Evolutionary conservation across 208 protist genomes (phyloP), one percentile per base, ranked within the genome.

Genomic region (Trypanosoma avium): DNA sequence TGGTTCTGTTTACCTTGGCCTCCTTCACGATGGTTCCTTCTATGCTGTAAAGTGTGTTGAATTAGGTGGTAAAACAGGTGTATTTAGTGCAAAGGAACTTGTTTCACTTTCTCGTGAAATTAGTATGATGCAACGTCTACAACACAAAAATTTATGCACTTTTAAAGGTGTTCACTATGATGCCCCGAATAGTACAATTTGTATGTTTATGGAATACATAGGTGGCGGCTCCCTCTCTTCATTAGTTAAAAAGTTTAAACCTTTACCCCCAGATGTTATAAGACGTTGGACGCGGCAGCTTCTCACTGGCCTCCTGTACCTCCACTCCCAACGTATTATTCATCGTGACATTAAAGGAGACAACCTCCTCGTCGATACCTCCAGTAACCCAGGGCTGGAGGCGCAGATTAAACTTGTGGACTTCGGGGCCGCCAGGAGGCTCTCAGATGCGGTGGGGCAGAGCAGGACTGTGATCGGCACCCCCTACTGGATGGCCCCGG

Each of bases 141-240:
- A 70, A 0, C 95, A 98, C 77, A 79, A 71, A 27, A 97, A 97
- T 73, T 77, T 98, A 42, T 97, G 96, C 54, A 82, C 72, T 30
- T 98, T 97, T 74, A 85, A 89, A 35, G 95, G 95, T 15, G 83
- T 90, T 36, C 70, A 65, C 61, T 95, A 81, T 62, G 86, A 95
- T 48, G 22, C 73, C 0, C 54, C 76, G 22, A 77, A 68, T 36
- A 71, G 63, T 26, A 74, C 65, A 36, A 84, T 97, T 22, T 92
- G 88, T 64, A 94, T 97, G 79, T 95, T 97, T 46, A 95, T 97
- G 88, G 86, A 97, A 73, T 97, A 96, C 88, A 82, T 97, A 50
- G 83, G 92, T 29, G 92, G 94, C 21, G 93, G 93, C 47, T 91
- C 88, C 0, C 70, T 97, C 35, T 80, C 86, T 24, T 70, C 79